phyloP scores from a whole-genome alignment of 2,329 filamentous ascomycete genomes.

The Pseudogymnoascus sp. region DNA sequence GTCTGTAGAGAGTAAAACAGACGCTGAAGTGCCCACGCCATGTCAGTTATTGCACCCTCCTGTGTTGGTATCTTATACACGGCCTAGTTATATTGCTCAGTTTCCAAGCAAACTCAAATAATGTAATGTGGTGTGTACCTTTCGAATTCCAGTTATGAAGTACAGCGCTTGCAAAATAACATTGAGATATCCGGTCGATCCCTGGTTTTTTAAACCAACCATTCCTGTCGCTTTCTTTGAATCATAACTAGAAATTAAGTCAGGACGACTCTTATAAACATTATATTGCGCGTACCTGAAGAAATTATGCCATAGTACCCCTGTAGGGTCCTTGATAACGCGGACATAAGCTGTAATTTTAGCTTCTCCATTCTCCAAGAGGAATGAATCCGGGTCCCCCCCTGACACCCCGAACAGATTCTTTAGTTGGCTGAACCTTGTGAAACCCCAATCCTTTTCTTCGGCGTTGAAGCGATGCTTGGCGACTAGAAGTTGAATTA shows the following conservation, averaged over 20 bases:
- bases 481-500: conserved; percentile 67
- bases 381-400: conserved; percentile 58
- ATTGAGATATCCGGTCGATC: conserved; percentile 83
- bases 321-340: conserved; percentile 77
- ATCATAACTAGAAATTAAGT: conserved; percentile 52
- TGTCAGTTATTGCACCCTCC: conserved; percentile 73
- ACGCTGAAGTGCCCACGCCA: conserved; percentile 86
- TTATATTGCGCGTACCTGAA: conserved; percentile 42
- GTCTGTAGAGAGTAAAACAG: conserved; percentile 94
- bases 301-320: conserved; percentile 86
- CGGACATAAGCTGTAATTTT: conserved; percentile 78
- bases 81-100: conserved; percentile 46
- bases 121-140: conserved; percentile 43
- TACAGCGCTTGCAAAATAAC: conserved; percentile 77
- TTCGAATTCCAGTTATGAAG: conserved; percentile 87
- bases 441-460: conserved; percentile 98
- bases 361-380: conserved; percentile 68
- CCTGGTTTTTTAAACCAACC: conserved; percentile 93
- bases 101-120: neutral
- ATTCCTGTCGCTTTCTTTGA: conserved; percentile 98
- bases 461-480: conserved; percentile 94
- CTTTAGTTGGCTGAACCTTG: conserved; percentile 82
- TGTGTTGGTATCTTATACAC: conserved; percentile 96
- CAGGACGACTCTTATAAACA: neutral
- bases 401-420: conserved; percentile 73